phyloP scores from a whole-genome alignment of 176 grass and related monocot genomes.

The Oropetium thomaeum region DNA sequence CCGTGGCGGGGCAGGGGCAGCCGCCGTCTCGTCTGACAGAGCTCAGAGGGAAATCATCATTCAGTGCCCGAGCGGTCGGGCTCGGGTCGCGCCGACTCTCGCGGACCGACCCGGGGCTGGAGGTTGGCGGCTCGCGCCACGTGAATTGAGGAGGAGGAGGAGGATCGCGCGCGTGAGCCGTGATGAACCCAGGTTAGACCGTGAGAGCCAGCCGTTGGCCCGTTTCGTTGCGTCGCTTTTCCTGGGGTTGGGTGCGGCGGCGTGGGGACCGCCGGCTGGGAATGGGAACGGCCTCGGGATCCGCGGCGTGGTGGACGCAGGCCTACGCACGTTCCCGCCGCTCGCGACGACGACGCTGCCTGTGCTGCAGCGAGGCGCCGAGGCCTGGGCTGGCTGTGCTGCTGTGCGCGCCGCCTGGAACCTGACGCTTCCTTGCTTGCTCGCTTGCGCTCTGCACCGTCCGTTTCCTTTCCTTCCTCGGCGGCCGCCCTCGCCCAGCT shows the following conservation, averaged over 20 bases:
- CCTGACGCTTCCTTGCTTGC: not conserved
- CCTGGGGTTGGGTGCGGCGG: not conserved
- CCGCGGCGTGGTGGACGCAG: not conserved
- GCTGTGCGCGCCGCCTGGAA: not conserved
- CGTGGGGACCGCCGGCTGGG: constrained; percentile 1
- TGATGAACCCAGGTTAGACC: too few relatives aligned
- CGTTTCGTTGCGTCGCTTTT: not conserved
- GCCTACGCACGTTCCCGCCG: constrained; percentile 1
- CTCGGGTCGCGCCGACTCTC: not conserved
- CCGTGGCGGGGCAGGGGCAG: not conserved
- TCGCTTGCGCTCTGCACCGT: not conserved
- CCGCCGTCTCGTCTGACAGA: constrained; percentile 13
- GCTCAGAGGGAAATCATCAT: constrained; percentile 23
- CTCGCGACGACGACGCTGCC: not conserved
- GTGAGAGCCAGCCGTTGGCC: not conserved
- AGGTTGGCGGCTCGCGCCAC: not conserved
- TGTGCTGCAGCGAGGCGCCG: not conserved
- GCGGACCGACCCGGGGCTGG: not conserved
- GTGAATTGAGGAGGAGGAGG: too few relatives aligned
- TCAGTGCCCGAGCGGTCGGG: not conserved
- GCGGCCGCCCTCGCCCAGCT: constrained; percentile 2
- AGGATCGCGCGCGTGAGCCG: too few relatives aligned
- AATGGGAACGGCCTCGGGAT: constrained; percentile 12
- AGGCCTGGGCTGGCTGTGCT: too few relatives aligned
- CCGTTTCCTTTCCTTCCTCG: too few relatives aligned